Evolutionary conservation across 2,329 filamentous ascomycete genomes (phyloP).

Genomic region (Scytalidium sp.): DNA sequence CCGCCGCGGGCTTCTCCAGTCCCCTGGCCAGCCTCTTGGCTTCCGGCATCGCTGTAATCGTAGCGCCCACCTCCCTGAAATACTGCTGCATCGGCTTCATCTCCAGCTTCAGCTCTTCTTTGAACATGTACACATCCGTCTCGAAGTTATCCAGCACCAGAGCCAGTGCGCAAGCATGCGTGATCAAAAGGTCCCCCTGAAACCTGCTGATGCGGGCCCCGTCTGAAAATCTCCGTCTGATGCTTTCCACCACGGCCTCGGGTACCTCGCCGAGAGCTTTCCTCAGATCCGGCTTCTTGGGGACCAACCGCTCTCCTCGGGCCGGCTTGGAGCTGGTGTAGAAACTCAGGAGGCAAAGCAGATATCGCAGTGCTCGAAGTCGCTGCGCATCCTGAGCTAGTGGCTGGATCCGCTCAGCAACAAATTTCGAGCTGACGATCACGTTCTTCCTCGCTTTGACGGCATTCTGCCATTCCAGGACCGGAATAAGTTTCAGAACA

Average conservation of each 20-base stretch:
- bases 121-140: slow-evolving; percentile 66
- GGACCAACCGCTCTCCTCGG: slow-evolving; percentile 48
- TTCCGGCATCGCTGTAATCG: slow-evolving; percentile 46
- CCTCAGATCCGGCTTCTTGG: slow-evolving; percentile 59
- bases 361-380: slow-evolving; percentile 58
- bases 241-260: slow-evolving; percentile 60
- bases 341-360: slow-evolving; percentile 55
- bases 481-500: slow-evolving; percentile 63
- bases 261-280: slow-evolving; percentile 55
- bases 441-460: slow-evolving; percentile 57
- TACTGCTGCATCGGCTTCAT: slow-evolving; percentile 69
- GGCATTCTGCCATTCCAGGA: slow-evolving; percentile 72
- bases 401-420: slow-evolving; percentile 59
- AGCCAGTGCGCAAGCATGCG: slow-evolving; percentile 69
- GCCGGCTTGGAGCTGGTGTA: slow-evolving; percentile 45
- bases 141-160: slow-evolving; percentile 72
- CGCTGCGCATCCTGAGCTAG: slow-evolving; percentile 40
- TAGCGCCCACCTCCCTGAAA: slow-evolving; percentile 73
- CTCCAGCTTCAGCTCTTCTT: slow-evolving; percentile 70
- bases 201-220: slow-evolving; percentile 65
- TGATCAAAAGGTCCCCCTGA: slow-evolving; percentile 68
- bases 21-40: slow-evolving; percentile 47
- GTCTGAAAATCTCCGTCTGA: slow-evolving; percentile 67
- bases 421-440: slow-evolving; percentile 57
- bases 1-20: slow-evolving; percentile 57